A percentile compares a stretch with the other conserved stretches of the same genome.
phyloP scores from a whole-genome alignment of 495 filamentous ascomycete genomes.

The Physcia stellaris region DNA sequence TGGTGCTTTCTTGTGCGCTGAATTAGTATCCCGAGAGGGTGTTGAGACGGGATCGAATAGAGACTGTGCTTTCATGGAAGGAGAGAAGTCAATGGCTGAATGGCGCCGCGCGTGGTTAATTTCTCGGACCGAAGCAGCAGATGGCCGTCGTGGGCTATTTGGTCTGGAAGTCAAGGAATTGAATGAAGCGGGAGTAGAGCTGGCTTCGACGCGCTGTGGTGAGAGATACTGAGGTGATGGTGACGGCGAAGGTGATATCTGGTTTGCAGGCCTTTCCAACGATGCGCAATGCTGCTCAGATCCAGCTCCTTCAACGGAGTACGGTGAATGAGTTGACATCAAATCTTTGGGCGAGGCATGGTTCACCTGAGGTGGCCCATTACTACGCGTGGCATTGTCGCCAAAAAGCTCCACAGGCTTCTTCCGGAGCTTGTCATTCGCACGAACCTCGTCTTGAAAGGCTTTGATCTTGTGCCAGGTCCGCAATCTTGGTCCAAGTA shows the following conservation, averaged over 20 bases:
- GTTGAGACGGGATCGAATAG: slow-evolving; percentile 7
- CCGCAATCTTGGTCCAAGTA: slow-evolving; percentile 72
- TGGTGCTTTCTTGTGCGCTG: slow-evolving; percentile 59
- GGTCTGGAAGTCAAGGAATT: slow-evolving; percentile 29
- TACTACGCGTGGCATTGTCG: slow-evolving; percentile 16
- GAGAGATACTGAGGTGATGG: slow-evolving; percentile 8
- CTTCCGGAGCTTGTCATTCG: slow-evolving; percentile 15
- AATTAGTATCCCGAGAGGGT: slow-evolving; percentile 12
- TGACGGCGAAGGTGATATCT: too few relatives aligned
- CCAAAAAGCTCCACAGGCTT: slow-evolving; percentile 17
- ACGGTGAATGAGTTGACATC: too few relatives aligned
- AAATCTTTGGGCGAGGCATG: too few relatives aligned
- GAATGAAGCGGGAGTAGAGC: slow-evolving; percentile 23
- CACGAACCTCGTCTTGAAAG: slow-evolving; percentile 70
- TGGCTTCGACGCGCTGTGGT: slow-evolving; percentile 11
- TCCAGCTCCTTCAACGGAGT: too few relatives aligned
- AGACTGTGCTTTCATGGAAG: slow-evolving; percentile 8
- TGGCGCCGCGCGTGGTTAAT: slow-evolving; percentile 77
- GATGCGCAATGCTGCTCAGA: too few relatives aligned
- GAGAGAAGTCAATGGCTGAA: slow-evolving; percentile 60
- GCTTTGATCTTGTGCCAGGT: slow-evolving; percentile 92
- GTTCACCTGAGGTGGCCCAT: too few relatives aligned
- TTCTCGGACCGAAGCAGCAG: slow-evolving; percentile 73
- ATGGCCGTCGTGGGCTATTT: slow-evolving; percentile 49
- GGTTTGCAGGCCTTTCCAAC: too few relatives aligned